phyloP scores from a whole-genome alignment of 495 filamentous ascomycete genomes.

The Aspergillus bridgeri region DNA sequence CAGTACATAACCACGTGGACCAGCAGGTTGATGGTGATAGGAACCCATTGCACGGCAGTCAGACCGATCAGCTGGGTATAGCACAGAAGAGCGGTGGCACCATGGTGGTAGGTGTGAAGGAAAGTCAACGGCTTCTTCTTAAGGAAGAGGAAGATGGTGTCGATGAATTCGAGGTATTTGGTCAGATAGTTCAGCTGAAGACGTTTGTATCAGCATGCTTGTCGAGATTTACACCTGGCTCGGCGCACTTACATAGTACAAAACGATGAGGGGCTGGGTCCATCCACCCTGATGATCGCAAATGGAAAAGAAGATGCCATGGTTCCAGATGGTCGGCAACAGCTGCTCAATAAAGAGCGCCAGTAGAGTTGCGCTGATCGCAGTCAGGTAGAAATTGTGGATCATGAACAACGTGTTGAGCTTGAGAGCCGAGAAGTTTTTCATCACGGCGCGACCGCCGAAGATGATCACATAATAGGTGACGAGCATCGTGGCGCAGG shows the following conservation, averaged over 20 bases:
- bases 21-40: constrained; percentile 63
- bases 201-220: constrained; percentile 10
- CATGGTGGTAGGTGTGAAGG: constrained; percentile 74
- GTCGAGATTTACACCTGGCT: background rate
- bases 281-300: constrained; percentile 64
- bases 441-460: constrained; percentile 65
- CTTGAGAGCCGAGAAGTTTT: constrained; percentile 53
- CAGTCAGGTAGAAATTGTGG: constrained; percentile 64
- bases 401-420: constrained; percentile 67
- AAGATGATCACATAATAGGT: constrained; percentile 66
- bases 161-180: constrained; percentile 67
- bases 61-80: constrained; percentile 68
- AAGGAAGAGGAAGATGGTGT: constrained; percentile 68
- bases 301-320: constrained; percentile 63
- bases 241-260: constrained; percentile 60
- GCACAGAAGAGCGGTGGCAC: constrained; percentile 67
- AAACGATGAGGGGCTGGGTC: constrained; percentile 60
- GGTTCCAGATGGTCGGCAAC: constrained; percentile 53
- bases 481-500: constrained; percentile 53
- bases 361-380: constrained; percentile 57
- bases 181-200: constrained; percentile 66
- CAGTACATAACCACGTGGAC: constrained; percentile 72
- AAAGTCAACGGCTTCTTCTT: constrained; percentile 79
- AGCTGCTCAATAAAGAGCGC: constrained; percentile 65
- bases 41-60: constrained; percentile 66